Evolutionary conservation across 352 stramenopile species (phyloP), one percentile per base, ranked within the genome.

Genomic region (Globisporangium cederbergense): DNA sequence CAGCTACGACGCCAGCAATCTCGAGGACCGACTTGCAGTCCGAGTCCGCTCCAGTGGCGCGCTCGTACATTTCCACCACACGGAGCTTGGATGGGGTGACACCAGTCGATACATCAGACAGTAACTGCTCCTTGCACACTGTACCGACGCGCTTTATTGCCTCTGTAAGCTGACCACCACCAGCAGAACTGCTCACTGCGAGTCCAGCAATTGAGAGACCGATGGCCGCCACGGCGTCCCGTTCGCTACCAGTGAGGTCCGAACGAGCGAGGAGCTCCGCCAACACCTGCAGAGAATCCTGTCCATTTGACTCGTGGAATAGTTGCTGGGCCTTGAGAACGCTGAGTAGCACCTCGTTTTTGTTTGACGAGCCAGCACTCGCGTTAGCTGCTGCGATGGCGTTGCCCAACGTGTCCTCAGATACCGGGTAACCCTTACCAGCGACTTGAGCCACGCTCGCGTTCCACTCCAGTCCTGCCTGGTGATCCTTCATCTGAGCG

Each of bases 41-140:
- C 25, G 65, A 54, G 63, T 74, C 54, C 13, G 36, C 36, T 18
- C 72, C 70, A 0, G 66, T 25, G 13, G 60, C 66, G 4, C 78
- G 76, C 45, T 83, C 76, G 55, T 81, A 62, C 58, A 81, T 65
- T 57, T 84, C 78, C 28, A 83, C 58, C 20, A 83, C 62, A 18
- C 54, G 74, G 8, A 76, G 49, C 45, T 75, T 74, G 2, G 32
- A 46, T 16, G 16, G 30, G 14, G 63, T 25, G 47, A 68, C 25
- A 1, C 42, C 38, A 18, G 30, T 40, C 13, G 47, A 20, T 32
- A 60, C 2, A 18, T 51, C 54, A 14, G 25, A 16, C 42, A 80
- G 38, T 16, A 84, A 63, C 13, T 65, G 70, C 7, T 77, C 61
- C 45, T 78, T 84, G 45, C 76, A 78, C 11, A 58, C 28, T 20